Conservation (phyloP, 2,329 filamentous ascomycete species). For the Colletotrichum viniferum region DNA sequence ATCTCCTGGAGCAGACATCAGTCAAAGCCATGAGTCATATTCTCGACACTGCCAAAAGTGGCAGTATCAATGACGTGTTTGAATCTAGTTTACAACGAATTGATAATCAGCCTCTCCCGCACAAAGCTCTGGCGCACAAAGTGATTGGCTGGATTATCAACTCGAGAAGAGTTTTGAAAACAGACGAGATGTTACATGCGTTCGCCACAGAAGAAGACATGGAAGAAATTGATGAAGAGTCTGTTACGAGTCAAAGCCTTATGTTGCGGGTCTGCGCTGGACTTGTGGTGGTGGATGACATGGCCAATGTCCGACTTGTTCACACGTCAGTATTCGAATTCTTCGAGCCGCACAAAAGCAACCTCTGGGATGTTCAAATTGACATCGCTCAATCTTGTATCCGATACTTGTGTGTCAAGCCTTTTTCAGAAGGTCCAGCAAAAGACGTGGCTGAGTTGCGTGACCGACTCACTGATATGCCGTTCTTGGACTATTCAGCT, state of each 20-base stretch:
- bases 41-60: neutral
- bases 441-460: neutral
- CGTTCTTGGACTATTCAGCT: neutral
- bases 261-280: neutral
- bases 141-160: neutral
- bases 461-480: neutral
- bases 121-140: rapidly evolving
- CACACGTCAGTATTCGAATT: neutral
- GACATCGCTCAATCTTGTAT: neutral
- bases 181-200: neutral
- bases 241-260: neutral
- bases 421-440: neutral
- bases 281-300: neutral
- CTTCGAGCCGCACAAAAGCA: neutral
- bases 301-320: neutral
- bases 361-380: neutral
- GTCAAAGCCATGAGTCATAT: neutral
- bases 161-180: neutral
- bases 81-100: neutral
- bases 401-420: neutral
- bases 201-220: neutral
- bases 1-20: neutral
- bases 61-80: neutral
- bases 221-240: rapidly evolving
- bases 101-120: neutral